Base-by-base conservation (phyloP, 73 alveolate species). In the Paramecium pentaurelia region DNA sequence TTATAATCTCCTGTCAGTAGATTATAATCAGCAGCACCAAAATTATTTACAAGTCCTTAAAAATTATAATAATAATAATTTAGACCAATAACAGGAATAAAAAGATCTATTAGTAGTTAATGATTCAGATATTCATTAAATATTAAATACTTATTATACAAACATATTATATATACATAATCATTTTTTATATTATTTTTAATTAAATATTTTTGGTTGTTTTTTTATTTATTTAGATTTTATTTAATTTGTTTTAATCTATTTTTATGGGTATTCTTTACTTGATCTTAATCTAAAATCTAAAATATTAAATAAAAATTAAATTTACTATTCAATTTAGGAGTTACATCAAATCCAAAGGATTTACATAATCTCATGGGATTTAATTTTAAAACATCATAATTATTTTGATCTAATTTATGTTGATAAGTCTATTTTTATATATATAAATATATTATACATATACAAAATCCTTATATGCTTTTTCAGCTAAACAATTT, bases 361-460 rank as follows among this genome's bases (percentile, higher is more conserved):
- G 87, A 32, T 40, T 73, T 73, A 73, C 87, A 73, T 9, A 73
- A 73, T 73, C 60, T 40, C 58, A 37, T 34, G 18, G 87, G 87
- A 64, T 37, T 73, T 20, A 73, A 34, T 73, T 73, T 73, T 40
- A 73, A 44, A 4, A 73, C 60, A 16, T 37, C 87, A 34, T 73
- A 37, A 37, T 30, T 36, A 73, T 12, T 73, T 20, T 73, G 18
- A 37, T 64, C 84, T 34, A 64, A 64, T 64, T 64, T 64, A 7
- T 64, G 84, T 64, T 64, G 9, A 64, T 64, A 64, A 12, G 25
- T 27, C 84, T 64, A 64, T 3, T 64, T 0, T 6, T 32, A 12
- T 22, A 64, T 34, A 7, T 16, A 22, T 6, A 54, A 2, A 11
- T 11, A n/a, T 4, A n/a, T 1, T 4, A 14, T 64, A 64, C 84